Percentiles rank a stretch among this genome's conserved stretches.
phyloP scores from a whole-genome alignment of 768 basidiomycete species.

The Leccinum disarticulatum region DNA sequence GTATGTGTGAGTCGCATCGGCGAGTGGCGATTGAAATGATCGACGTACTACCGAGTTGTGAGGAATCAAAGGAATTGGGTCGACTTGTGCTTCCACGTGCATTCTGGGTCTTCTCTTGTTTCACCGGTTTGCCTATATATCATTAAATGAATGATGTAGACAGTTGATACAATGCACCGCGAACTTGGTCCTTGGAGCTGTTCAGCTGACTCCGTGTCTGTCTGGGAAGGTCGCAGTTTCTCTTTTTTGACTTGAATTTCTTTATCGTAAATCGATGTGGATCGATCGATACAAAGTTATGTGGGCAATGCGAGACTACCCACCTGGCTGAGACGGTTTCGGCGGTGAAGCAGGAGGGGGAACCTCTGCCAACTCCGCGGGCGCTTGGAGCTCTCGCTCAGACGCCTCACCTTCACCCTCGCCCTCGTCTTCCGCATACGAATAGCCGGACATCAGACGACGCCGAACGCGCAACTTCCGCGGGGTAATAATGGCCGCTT shows the following conservation, averaged over 20 bases:
- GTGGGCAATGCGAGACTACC: neutral
- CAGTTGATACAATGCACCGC: neutral
- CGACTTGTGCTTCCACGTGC: neutral
- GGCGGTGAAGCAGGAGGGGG: slow-evolving; percentile 5
- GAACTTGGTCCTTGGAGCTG: slow-evolving; percentile 2
- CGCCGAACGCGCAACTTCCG: slow-evolving; percentile 6
- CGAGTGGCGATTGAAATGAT: neutral
- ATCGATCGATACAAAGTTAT: neutral
- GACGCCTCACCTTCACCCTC: slow-evolving; percentile 4
- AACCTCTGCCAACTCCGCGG: neutral
- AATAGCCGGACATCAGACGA: slow-evolving; percentile 4
- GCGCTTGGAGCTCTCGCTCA: slow-evolving; percentile 1
- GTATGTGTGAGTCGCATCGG: neutral
- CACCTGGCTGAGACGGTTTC: slow-evolving; percentile 3
- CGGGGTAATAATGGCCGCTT: neutral
- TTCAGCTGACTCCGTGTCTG: neutral
- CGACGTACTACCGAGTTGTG: slow-evolving; percentile 15
- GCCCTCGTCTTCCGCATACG: slow-evolving; percentile 2
- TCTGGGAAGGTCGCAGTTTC: neutral
- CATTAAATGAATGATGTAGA: neutral
- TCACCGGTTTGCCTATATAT: slow-evolving; percentile 16
- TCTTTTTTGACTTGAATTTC: slow-evolving; percentile 8
- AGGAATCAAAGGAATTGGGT: neutral
- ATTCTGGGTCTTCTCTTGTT: slow-evolving; percentile 15
- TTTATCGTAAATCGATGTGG: neutral